Base-by-base conservation (phyloP, 306 rosid genomes). In the Mimosa bimucronata region DNA sequence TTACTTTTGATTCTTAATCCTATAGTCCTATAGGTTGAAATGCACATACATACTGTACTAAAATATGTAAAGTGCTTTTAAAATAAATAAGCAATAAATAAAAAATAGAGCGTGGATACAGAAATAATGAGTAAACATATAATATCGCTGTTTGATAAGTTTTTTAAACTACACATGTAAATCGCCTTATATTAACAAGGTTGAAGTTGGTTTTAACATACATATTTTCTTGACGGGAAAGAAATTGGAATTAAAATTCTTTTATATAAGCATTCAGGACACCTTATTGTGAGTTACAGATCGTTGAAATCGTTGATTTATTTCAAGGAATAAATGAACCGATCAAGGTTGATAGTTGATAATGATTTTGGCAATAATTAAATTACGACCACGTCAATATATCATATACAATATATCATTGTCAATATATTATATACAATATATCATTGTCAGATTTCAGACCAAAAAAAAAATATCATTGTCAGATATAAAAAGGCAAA, bases 301-400 rank as follows among this genome's bases (percentile, higher is more conserved):
- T 45, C 26, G 14, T 42, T 14, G 77, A 74, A 72, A 69, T 14
- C 3, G 55, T 40, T 45, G 21, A 12, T 41, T 61, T 72, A 79
- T 81, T 88, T 85, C 75, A 79, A 61, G 86, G 85, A 87, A 82
- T 91, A 76, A 91, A 91, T 87, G 92, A 88, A 68, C 67, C 75
- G 79, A 80, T 40, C 80, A 74, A 81, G 42, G 75, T 73, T 70
- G 75, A 76, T 85, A 72, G 78, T 82, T 69, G 81, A 71, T 88
- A 82, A 85, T 69, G 87, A 79, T 72, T 83, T 83, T 48, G 78
- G 66, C 78, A 79, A 77, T 34, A 34, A 34, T n/a, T 53, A 81
- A 83, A 79, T 73, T 81, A 62, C 46, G 61, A 77, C 60, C 71
- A 55, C 46, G 52, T 34, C 73, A 55, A 83, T 19, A 73, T 64